A percentile compares a stretch with the other conserved stretches of the same genome.
phyloP scores from a whole-genome alignment of 2,329 filamentous ascomycete genomes.

The Cytospora piceae region DNA sequence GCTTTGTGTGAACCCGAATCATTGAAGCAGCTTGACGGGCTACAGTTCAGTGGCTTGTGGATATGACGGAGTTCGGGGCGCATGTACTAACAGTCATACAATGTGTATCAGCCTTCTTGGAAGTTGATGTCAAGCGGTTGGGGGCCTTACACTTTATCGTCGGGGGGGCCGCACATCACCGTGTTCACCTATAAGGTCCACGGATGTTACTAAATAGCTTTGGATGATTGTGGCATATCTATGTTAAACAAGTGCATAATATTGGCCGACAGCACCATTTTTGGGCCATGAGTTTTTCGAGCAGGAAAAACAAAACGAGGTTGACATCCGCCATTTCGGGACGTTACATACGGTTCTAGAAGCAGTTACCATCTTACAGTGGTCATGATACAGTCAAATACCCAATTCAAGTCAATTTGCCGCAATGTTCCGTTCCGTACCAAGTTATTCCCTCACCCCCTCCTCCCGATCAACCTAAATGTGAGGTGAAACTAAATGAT shows the following conservation, averaged over 20 bases:
- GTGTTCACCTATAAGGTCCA: conserved; percentile 2
- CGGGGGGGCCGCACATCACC: neutral
- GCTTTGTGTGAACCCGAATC: conserved; percentile 1
- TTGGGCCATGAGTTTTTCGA: neutral
- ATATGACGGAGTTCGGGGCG: neutral
- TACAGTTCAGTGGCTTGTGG: neutral
- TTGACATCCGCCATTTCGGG: conserved; percentile 1
- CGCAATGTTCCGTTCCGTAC: neutral
- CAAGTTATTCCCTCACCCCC: too few species aligned
- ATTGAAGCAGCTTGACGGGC: neutral
- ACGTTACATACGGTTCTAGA: conserved; percentile 11
- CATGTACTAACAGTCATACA: neutral
- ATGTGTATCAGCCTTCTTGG: neutral
- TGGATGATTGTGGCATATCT: conserved; percentile 19
- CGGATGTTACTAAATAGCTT: conserved; percentile 13
- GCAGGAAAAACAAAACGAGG: neutral
- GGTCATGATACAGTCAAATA: conserved; percentile 1
- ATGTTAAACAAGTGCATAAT: neutral
- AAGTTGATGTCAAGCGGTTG: neutral
- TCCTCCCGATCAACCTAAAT: too few species aligned
- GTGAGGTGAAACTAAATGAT: too few species aligned
- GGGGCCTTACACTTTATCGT: neutral
- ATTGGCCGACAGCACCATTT: conserved; percentile 6
- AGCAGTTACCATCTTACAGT: neutral
- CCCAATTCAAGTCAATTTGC: neutral